These are phyloP conservation scores for Chaetomiaceae sp. DNA, from an alignment of 2,329 filamentous ascomycete species.

Conservation along the genomic window DNA sequence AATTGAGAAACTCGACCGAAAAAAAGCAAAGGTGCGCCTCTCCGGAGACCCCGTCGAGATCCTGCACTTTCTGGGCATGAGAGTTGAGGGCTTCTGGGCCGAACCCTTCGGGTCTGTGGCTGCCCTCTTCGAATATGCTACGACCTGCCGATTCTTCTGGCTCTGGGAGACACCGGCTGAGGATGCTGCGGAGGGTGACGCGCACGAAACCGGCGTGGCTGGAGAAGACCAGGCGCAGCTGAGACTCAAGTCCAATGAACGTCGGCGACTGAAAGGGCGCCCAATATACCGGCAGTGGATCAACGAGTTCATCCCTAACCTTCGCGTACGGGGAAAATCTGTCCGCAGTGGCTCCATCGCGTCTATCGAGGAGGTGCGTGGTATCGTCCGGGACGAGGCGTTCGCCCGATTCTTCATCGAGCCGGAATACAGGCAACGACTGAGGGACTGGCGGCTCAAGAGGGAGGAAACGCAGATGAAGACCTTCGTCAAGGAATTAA, in stretches of 20 bases:
- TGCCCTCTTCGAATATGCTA: conserved; percentile 57
- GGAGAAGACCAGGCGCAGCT: conserved; percentile 29
- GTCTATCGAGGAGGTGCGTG: conserved; percentile 29
- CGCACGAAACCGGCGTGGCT: conserved; percentile 8
- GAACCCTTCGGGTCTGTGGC: conserved; percentile 48
- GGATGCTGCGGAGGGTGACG: conserved; percentile 23
- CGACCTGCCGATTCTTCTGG: conserved; percentile 53
- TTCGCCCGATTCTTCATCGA: conserved; percentile 43
- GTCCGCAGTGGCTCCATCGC: background rate
- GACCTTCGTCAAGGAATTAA: conserved; percentile 23
- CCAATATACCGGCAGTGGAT: conserved; percentile 55
- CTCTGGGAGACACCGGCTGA: conserved; percentile 24
- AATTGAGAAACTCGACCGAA: conserved; percentile 55
- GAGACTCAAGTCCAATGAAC: conserved; percentile 48
- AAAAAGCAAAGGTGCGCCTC: conserved; percentile 53
- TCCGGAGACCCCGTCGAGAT: conserved; percentile 49
- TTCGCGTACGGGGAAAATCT: conserved; percentile 37
- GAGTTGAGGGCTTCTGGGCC: conserved; percentile 42
- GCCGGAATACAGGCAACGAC: conserved; percentile 38
- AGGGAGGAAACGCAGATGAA: conserved; percentile 36
- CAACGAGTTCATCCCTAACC: conserved; percentile 55
- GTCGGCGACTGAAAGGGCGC: conserved; percentile 48
- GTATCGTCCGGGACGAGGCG: conserved; percentile 46
- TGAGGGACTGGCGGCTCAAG: conserved; percentile 37
- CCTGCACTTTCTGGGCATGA: conserved; percentile 58